A percentile compares a stretch with the other conserved stretches of the same genome.
Conservation (phyloP, 768 basidiomycete genomes). For the Epithele typhae region DNA sequence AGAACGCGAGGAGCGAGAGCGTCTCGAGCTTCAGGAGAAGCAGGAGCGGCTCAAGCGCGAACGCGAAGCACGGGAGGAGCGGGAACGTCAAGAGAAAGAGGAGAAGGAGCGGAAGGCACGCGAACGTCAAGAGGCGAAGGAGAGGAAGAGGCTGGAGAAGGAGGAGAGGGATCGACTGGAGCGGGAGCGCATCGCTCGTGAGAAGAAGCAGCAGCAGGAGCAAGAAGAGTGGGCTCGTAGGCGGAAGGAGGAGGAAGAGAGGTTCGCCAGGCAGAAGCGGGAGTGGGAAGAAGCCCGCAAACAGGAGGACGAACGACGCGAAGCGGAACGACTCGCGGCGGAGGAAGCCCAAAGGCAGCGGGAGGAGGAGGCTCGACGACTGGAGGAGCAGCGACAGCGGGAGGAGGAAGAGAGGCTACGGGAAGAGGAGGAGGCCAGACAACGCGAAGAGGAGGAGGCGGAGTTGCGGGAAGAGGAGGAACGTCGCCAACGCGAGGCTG, state of each 20-base stretch:
- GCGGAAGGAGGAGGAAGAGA: conserved; percentile 15
- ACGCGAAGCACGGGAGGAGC: conserved; percentile 23
- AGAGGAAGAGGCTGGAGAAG: conserved; percentile 3
- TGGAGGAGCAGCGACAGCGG: conserved; percentile 3
- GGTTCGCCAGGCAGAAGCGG: conserved; percentile 10
- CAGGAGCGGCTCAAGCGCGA: conserved; percentile 12
- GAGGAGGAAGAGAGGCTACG: conserved; percentile 1
- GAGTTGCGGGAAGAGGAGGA: not conserved
- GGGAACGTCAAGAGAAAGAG: conserved; percentile 30
- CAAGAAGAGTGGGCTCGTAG: conserved; percentile 20
- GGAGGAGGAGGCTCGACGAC: conserved; percentile 1
- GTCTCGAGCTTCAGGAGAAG: conserved; percentile 6
- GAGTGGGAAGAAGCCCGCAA: conserved; percentile 16
- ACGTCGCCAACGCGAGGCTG: not conserved
- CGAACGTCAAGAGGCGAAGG: not conserved
- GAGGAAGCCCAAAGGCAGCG: conserved; percentile 26
- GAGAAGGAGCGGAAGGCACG: conserved; percentile 22
- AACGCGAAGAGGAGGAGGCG: no score
- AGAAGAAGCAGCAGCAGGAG: no score
- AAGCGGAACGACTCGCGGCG: conserved; percentile 24
- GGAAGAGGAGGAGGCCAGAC: not conserved
- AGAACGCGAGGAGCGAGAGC: conserved; percentile 10
- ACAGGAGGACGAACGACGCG: conserved; percentile 27
- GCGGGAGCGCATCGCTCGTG: not conserved
- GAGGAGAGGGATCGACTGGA: conserved; percentile 26